phyloP scores from a whole-genome alignment of 1,284 basidiomycete genomes.

The Rhodotorula mucilaginosa region DNA sequence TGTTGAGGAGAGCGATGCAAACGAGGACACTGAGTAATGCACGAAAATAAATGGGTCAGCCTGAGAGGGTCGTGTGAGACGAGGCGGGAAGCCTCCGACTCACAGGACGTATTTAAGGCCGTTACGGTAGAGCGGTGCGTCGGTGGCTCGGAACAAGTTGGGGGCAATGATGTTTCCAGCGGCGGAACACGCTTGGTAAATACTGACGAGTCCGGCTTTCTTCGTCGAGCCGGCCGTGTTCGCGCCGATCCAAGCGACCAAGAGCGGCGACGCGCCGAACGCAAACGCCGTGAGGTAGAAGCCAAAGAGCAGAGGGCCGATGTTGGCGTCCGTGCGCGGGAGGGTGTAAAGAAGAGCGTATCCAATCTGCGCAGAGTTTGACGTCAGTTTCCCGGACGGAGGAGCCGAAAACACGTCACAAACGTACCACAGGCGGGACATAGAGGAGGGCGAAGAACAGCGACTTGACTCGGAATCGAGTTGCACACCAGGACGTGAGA shows the following conservation, averaged over 20 bases:
- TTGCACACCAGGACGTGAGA: conserved; percentile 45
- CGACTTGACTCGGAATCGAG: conserved; percentile 46
- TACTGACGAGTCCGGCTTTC: conserved; percentile 46
- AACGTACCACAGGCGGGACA: conserved; percentile 31
- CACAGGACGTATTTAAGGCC: conserved; percentile 25
- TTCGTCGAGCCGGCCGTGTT: conserved; percentile 53
- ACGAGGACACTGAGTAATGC: conserved; percentile 32
- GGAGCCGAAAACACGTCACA: not conserved
- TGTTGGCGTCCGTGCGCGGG: conserved; percentile 27
- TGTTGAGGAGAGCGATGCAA: conserved; percentile 37
- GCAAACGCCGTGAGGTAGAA: conserved; percentile 52
- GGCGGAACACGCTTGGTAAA: conserved; percentile 40
- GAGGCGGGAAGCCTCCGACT: not conserved
- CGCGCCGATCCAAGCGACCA: conserved; percentile 51
- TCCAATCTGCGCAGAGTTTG: conserved; percentile 36
- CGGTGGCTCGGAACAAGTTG: conserved; percentile 9
- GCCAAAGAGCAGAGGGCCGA: conserved; percentile 46
- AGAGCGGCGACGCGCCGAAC: conserved; percentile 49
- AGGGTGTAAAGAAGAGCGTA: conserved; percentile 46
- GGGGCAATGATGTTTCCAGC: conserved; percentile 46
- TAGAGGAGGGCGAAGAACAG: conserved; percentile 45
- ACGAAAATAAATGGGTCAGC: not conserved
- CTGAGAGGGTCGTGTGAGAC: no score
- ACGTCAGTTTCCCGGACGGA: not conserved
- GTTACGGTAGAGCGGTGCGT: conserved; percentile 10